Evolutionary conservation across 1,139 yeast genomes (phyloP), one percentile per base, ranked within the genome.

Genomic region (Diutina pseudorugosa): DNA sequence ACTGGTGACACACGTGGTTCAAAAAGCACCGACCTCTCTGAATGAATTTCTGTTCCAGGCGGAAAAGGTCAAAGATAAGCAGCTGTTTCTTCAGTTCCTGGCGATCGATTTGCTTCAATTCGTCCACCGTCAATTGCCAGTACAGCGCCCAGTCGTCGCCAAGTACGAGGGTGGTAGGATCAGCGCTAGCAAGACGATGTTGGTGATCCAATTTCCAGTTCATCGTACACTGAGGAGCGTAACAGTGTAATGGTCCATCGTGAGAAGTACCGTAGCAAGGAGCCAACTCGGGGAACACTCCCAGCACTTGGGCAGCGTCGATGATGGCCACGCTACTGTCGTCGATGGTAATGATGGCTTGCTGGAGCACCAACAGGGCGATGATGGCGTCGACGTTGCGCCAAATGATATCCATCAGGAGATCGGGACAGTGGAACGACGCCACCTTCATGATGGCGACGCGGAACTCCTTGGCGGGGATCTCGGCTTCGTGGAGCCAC

Each of bases 31-130:
- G 73, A 2, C 91, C 83, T 61, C 89, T 76, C 53, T 79, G 81
- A 30, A 87, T 76, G 55, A 85, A 85, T n/a, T 81, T 77, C 58
- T 85, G 90, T 58, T 88, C 96, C 52, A 83, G 79, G 54, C 83
- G 74, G 41, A 89, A 78, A 50, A 88, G 68, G 62, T 89, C 96
- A 65, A 85, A 91, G 5, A 88, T 77, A 51, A 83, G 81, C 52
- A 88, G 84, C 62, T 89, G 96, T 43, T 83, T 74, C 60, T 81
- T 82, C 11, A 84, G 72, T 52, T 80, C 79, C 11, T 68, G 69
- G 30, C 77, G 79, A 54, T 79, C 84, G 14, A 82, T 69, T 42
- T 73, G 77, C 12, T 73, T 67, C 41, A 85, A 62, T 51, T 80
- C 84, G 19, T 77, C 82, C 2, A 78, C 76, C 0, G 83, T 72